These are phyloP conservation scores for Volvariella surrecta DNA, from an alignment of 1,284 basidiomycete genomes.

Conservation along the genomic window DNA sequence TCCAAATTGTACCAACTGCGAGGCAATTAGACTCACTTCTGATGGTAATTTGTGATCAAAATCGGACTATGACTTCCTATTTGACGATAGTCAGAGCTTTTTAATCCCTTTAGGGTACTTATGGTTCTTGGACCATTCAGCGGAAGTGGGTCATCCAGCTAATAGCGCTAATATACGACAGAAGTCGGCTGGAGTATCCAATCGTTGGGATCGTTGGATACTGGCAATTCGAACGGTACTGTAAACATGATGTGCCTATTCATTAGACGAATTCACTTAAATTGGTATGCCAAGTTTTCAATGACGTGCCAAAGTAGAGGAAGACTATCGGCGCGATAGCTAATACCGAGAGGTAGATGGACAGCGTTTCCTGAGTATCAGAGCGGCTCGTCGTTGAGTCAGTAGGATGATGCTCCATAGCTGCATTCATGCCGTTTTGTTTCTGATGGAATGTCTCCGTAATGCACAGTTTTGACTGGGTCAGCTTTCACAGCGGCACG, in stretches of 20 bases:
- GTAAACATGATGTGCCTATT: background rate
- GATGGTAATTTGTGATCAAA: too few species aligned
- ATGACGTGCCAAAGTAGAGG: background rate
- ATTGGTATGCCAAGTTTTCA: background rate
- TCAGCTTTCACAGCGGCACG: too few species aligned
- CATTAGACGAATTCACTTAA: background rate
- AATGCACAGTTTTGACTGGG: too few species aligned
- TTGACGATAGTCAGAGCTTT: slow-evolving; percentile 21
- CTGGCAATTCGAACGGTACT: background rate
- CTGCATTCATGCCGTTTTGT: too few species aligned
- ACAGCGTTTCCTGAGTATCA: background rate
- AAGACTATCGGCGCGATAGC: background rate
- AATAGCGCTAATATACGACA: slow-evolving; percentile 4
- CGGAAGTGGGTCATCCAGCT: slow-evolving; percentile 4
- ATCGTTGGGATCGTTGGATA: slow-evolving; percentile 7
- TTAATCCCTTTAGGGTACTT: slow-evolving; percentile 14
- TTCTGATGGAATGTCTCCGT: too few species aligned
- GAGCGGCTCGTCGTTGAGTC: background rate
- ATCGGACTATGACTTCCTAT: slow-evolving; percentile 25
- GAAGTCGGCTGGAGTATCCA: slow-evolving; percentile 6
- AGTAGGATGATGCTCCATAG: too few species aligned
- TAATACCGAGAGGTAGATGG: background rate
- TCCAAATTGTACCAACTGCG: slow-evolving; percentile 20
- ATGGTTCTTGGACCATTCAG: slow-evolving; percentile 5
- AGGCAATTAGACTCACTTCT: too few species aligned